Conservation (phyloP, 176 grass and related monocot species). For the Bromus sterilis region DNA sequence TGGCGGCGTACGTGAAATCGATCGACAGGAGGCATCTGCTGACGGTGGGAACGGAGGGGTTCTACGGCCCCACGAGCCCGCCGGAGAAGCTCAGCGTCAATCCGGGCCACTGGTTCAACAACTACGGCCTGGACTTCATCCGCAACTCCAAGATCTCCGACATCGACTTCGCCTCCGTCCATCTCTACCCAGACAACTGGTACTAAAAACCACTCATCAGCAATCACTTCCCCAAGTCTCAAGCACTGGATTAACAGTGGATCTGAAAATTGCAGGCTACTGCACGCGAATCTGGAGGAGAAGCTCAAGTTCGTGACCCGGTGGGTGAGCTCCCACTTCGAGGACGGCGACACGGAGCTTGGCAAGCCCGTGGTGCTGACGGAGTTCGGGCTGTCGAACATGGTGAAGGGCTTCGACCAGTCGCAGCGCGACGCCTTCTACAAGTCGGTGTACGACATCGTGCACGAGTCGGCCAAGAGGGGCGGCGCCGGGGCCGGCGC, state of each 20-base stretch:
- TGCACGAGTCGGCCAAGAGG: conserved; percentile 47
- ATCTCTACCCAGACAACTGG: conserved; percentile 90
- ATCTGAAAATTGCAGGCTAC: conserved; percentile 62
- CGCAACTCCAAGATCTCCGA: conserved; percentile 60
- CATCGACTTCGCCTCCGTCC: conserved; percentile 90
- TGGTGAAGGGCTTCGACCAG: conserved; percentile 45
- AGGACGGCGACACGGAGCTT: conserved; percentile 74
- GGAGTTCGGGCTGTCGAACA: conserved; percentile 80
- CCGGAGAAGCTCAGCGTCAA: conserved; percentile 52
- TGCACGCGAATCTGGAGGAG: conserved; percentile 38
- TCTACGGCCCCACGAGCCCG: conserved; percentile 62
- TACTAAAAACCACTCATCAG: conserved; percentile 15
- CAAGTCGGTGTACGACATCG: conserved; percentile 60
- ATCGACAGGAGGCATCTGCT: conserved; percentile 73
- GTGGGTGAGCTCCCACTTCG: conserved; percentile 77
- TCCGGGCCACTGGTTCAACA: conserved; percentile 63
- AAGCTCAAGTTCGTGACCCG: conserved; percentile 60
- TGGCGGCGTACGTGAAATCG: conserved; percentile 68
- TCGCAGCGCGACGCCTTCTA: conserved; percentile 67
- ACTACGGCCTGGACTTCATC: conserved; percentile 76
- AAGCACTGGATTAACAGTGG: too few relatives aligned
- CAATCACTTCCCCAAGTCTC: not conserved
- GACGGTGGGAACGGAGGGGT: conserved; percentile 84
- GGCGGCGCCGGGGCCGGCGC: conserved; percentile 61
- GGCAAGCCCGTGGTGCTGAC: conserved; percentile 73